phyloP scores from a whole-genome alignment of 345 rosid species.

The Angophora floribunda region DNA sequence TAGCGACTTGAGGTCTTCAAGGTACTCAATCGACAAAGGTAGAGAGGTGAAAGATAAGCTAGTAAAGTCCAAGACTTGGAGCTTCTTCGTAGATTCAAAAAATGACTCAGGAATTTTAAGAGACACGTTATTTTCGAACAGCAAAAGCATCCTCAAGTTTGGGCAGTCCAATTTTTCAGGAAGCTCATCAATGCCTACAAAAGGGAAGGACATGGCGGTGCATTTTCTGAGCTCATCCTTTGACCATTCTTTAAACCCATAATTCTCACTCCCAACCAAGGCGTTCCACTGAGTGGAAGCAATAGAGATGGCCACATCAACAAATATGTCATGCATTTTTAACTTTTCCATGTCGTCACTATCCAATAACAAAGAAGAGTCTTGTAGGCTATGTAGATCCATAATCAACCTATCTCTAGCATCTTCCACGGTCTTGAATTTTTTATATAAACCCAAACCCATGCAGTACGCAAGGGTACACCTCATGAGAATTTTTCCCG shows the following conservation, averaged over 20 bases:
- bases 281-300: accelerated
- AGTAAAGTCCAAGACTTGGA: conserved; percentile 4
- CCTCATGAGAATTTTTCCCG: accelerated
- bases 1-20: not conserved
- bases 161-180: not conserved
- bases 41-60: not conserved
- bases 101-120: not conserved
- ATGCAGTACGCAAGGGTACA: too few species aligned
- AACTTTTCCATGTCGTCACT: not conserved
- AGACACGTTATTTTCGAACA: not conserved
- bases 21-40: not conserved
- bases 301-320: not conserved
- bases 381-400: too few species aligned
- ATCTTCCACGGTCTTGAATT: too few species aligned
- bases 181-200: accelerated
- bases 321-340: too few species aligned
- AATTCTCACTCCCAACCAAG: not conserved
- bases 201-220: accelerated
- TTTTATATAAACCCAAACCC: too few species aligned
- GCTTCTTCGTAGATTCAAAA: not conserved
- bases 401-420: too few species aligned
- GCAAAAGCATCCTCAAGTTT: not conserved
- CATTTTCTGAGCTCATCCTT: accelerated
- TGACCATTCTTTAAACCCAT: accelerated
- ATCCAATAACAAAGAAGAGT: too few species aligned